Base-by-base conservation (phyloP, 176 grass and related monocot species). In the Saccharum officinarum region DNA sequence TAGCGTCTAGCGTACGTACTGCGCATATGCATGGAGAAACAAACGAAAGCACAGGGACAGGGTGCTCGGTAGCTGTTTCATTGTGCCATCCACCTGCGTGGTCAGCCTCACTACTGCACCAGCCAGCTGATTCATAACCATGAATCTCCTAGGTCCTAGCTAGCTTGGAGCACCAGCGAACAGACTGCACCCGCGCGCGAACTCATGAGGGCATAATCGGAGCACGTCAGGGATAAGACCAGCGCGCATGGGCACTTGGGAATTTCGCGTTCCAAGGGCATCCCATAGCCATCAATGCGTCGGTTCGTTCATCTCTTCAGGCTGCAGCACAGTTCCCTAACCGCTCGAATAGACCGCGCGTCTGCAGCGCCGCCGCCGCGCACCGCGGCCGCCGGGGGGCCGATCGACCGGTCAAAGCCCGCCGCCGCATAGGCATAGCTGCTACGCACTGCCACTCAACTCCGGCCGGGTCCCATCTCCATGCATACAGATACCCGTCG, bases 321-420 rank as follows among this genome's bases (percentile, higher is more conserved):
- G 54, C 54, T 57, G 54, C 7, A 57, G 52, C 18, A 2, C 52
- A 22, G 17, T n/a, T 40, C 37, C 68, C 68, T 41, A 71, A 42
- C 68, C 37, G 68, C 20, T 23, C 68, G 68, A 71, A 42, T 41
- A 71, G 68, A 71, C 68, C 68, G 38, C 20, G 68, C 68, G 68
- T 38, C 20, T 3, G 68, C 68, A 22, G 14, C 64, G 28, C 28
- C 62, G 30, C 14, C 64, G 15, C 8, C 54, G 17, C 50, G 28
- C 28, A 28, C 28, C 7, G 28, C 63, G 30, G 3, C 59, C 30
- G 26, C 14, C 65, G 28, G 13, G 62, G 11, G 23, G 61, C 5
- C 47, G 47, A 15, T 52, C 50, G 50, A 18, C 50, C 52, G 18
- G 18, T 8, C 50, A 18, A n/a, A 46, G 50, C 17, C 5, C 52